A percentile compares a stretch with the other conserved stretches of the same genome.
Conservation (phyloP, 2,329 filamentous ascomycete genomes). For the Huntiella bhutanensis region DNA sequence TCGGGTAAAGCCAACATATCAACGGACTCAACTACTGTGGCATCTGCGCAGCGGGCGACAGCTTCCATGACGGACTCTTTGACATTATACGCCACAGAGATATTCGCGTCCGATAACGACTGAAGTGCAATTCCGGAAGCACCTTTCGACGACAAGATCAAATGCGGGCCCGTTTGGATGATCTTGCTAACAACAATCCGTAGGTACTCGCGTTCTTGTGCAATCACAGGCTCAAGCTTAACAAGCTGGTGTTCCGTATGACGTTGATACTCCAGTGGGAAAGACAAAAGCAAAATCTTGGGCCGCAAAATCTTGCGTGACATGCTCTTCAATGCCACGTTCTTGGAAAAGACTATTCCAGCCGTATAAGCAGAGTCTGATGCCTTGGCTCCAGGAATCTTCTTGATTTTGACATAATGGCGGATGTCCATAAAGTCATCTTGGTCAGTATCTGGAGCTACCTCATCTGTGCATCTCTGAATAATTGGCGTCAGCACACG, state of each 20-base stretch:
- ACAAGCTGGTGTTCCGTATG: conserved; percentile 78
- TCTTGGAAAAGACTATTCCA: conserved; percentile 93
- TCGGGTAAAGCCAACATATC: conserved; percentile 66
- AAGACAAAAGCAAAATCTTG: conserved; percentile 79
- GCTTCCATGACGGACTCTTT: conserved; percentile 92
- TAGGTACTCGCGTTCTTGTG: conserved; percentile 87
- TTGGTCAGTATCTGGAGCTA: conserved; percentile 74
- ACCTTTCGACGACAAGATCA: conserved; percentile 81
- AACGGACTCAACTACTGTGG: conserved; percentile 80
- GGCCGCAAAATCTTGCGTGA: conserved; percentile 66
- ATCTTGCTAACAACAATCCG: conserved; percentile 85
- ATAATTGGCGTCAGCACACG: conserved; percentile 79
- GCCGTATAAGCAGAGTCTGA: conserved; percentile 93
- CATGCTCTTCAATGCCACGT: conserved; percentile 92
- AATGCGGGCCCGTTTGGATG: conserved; percentile 61
- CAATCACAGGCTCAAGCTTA: conserved; percentile 91
- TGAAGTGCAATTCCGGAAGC: conserved; percentile 82
- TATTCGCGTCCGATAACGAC: conserved; percentile 70
- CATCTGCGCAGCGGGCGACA: conserved; percentile 79
- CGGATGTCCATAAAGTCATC: conserved; percentile 95
- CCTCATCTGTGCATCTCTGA: conserved; percentile 78
- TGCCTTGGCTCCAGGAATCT: conserved; percentile 76
- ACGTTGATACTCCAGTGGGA: conserved; percentile 87
- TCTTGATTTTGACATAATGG: conserved; percentile 94
- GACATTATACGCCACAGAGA: conserved; percentile 90